Evolutionary conservation across 208 protist genomes (phyloP).

Genomic region (Trypanosoma cruzi): DNA sequence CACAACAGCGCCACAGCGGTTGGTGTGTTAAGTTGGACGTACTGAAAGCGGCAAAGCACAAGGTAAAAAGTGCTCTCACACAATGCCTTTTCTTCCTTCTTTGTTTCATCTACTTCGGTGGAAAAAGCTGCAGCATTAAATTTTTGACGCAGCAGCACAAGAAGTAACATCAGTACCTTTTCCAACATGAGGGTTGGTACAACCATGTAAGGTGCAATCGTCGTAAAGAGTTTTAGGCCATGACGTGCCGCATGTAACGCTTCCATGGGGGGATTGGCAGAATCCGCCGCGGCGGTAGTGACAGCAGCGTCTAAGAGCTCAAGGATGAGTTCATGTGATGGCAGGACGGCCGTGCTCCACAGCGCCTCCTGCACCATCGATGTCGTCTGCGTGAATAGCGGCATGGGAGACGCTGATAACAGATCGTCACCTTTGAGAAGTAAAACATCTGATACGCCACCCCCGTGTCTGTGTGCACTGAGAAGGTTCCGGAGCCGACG

Average conservation of each 20-base stretch:
- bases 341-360: constrained; percentile 8
- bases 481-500: not conserved
- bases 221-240: constrained; percentile 25
- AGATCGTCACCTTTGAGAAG: constrained; percentile 16
- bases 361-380: constrained; percentile 19
- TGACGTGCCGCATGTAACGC: constrained; percentile 1
- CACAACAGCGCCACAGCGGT: constrained; percentile 13
- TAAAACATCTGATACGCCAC: constrained; percentile 10
- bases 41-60: constrained; percentile 30
- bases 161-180: constrained; percentile 26
- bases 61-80: constrained; percentile 10
- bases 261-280: not conserved
- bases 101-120: not conserved
- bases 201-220: constrained; percentile 25
- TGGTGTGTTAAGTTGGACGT: constrained; percentile 32
- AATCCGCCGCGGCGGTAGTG: not conserved
- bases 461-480: too few species aligned
- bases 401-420: not conserved
- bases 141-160: not conserved
- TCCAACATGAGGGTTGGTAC: constrained; percentile 30
- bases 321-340: constrained; percentile 20
- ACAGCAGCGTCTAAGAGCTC: constrained; percentile 26
- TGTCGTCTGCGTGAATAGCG: not conserved
- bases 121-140: not conserved
- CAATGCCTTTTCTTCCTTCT: not conserved